Evolutionary conservation across 2,329 filamentous ascomycete genomes (phyloP).

Genomic region (Septoria linicola): DNA sequence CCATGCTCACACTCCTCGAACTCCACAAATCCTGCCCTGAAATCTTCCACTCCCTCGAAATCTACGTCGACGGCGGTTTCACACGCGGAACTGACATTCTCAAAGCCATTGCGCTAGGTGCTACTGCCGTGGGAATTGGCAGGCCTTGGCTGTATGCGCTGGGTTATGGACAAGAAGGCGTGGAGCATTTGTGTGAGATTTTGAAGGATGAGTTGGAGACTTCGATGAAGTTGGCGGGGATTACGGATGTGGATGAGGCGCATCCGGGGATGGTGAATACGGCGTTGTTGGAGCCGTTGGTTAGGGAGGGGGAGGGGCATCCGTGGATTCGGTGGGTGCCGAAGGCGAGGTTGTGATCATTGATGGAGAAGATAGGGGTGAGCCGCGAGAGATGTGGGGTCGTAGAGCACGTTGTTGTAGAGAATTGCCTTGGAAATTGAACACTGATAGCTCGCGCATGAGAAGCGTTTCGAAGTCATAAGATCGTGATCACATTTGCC

Average conservation of each 20-base stretch:
- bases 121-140: slow-evolving; percentile 58
- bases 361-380: too few species aligned
- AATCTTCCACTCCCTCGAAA: slow-evolving; percentile 51
- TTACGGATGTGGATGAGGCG: slow-evolving; percentile 60
- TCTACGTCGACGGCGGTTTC: slow-evolving; percentile 55
- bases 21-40: slow-evolving; percentile 60
- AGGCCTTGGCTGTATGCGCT: slow-evolving; percentile 60
- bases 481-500: neutral
- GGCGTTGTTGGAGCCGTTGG: slow-evolving; percentile 25
- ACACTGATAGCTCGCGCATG: too few species aligned
- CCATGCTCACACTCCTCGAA: slow-evolving; percentile 61
- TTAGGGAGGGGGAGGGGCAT: slow-evolving; percentile 23
- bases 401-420: too few species aligned
- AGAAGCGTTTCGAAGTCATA: neutral
- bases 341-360: slow-evolving; percentile 19
- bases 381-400: too few species aligned
- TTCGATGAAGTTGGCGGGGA: slow-evolving; percentile 64
- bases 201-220: slow-evolving; percentile 60
- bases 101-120: slow-evolving; percentile 56
- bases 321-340: slow-evolving; percentile 30
- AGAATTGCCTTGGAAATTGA: too few species aligned
- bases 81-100: slow-evolving; percentile 52
- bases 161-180: slow-evolving; percentile 57
- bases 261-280: slow-evolving; percentile 59
- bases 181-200: slow-evolving; percentile 41